Base-by-base conservation (phyloP, 345 rosid species). In the Dipteronia sinensis region DNA sequence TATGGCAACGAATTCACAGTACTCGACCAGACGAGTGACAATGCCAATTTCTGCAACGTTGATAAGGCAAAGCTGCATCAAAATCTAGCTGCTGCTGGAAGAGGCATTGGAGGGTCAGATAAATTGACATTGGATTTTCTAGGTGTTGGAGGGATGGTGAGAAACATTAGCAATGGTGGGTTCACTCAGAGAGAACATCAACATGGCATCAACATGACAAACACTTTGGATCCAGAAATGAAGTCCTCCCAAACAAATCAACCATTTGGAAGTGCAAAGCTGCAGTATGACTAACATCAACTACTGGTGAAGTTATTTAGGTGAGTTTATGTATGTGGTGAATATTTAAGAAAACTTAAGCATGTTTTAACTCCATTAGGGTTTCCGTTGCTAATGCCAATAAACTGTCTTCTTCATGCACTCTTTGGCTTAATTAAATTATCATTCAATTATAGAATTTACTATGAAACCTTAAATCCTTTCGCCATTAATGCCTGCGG, bases 131-230 rank as follows among this genome's bases (percentile, higher is more conserved):
- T 59, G 27, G 64, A 59, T 20, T 59, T 59, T 11, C 64, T 59
- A 19, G 64, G 64, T 6, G 64, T 59, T 20, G 64, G 64, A 20
- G 64, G 64, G 11, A 59, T 59, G 64, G 64, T 59, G 10, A 59
- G 64, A 22, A 59, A 59, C 5, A 59, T 59, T 7, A 59, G 20
- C 64, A 59, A 20, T 59, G 64, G 64, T 59, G 64, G 64, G 10
- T 59, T 59, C 64, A 8, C 64, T 20, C 64, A 59, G 12, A 59
- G 64, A 59, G 64, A 59, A 59, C 64, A 59, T 59, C 64, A 59
- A 19, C 64, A 20, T 59, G 64, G 64, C 27, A 22, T 59, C 64
- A 59, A 59, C 64, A 59, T 59, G 4, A 22, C 25, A 19, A 22
- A 25, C 22, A 8, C 64, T 59, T 59, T 59, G 64, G 64, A 59